Evolutionary conservation across 2,329 filamentous ascomycete genomes (phyloP).

Genomic region (Trichoderma sp.): DNA sequence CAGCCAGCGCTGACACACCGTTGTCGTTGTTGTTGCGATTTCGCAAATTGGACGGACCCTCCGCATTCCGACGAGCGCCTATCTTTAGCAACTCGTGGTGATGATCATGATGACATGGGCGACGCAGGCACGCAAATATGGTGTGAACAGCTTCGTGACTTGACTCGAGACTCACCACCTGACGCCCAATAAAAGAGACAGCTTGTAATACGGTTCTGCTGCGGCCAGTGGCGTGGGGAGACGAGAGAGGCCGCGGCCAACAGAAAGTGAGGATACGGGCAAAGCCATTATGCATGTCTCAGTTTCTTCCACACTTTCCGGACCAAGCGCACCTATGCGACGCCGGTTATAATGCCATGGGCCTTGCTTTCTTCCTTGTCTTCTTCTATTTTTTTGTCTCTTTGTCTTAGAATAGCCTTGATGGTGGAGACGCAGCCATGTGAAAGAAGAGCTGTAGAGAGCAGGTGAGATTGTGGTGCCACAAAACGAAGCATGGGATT

Average conservation of each 20-base stretch:
- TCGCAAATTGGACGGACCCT: background rate
- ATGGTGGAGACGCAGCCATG: background rate
- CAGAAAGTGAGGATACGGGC: constrained; percentile 21
- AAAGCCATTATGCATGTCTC: constrained; percentile 30
- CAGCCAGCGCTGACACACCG: background rate
- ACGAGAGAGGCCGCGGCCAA: constrained; percentile 13
- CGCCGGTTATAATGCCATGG: background rate
- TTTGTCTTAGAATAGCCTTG: background rate
- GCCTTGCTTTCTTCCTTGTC: background rate
- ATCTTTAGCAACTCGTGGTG: constrained; percentile 14
- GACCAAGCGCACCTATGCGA: constrained; percentile 18
- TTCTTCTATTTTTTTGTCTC: background rate
- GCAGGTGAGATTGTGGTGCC: background rate
- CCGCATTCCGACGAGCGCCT: background rate
- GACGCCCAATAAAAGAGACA: constrained; percentile 20
- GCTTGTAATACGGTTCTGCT: constrained; percentile 14
- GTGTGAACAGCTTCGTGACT: constrained; percentile 9
- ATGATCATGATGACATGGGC: constrained; percentile 17
- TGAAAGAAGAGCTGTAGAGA: background rate
- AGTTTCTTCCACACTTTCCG: constrained; percentile 23
- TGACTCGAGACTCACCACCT: constrained; percentile 20
- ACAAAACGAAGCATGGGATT: background rate
- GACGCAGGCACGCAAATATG: background rate
- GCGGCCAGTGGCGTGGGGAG: constrained; percentile 20
- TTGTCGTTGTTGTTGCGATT: background rate